Base-by-base conservation (phyloP, 2,329 filamentous ascomycete genomes). In the Fusarium illudens region DNA sequence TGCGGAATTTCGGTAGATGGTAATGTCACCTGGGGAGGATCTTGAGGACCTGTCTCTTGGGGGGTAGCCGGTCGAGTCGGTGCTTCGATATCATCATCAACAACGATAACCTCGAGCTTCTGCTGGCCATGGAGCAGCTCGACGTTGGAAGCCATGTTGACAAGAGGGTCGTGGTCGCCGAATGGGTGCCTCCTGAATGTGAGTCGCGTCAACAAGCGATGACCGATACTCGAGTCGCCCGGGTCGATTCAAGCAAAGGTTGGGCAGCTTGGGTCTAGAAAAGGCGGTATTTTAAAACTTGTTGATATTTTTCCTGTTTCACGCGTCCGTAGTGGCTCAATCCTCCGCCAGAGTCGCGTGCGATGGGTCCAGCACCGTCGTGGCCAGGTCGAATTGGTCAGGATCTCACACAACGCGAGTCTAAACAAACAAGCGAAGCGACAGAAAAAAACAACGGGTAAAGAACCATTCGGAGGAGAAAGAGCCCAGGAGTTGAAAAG, bases 1-100 rank as follows among this genome's bases (percentile, higher is more conserved):
- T 79, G 80, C 3, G 86, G 83, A 7, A 79, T 80, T 71, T 87
- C 85, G n/a, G 86, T 89, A 2, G 85, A 86, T 11, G 84, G 84
- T n/a, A 89, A 78, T 19, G 85, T 86, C 33, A 82, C 79, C 64
- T 88, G 86, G 15, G 86, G 87, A 9, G 79, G 79, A 25, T 76
- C 72, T 25, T 73, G 71, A 12, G 73, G 74, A 15, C 67, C 75
- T 10, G 60, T 60, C 48, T 79, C 75, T 27, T 72, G 72, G 20
- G 77, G 78, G 2, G 77, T 79, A 5, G 68, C 66, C 10, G 76
- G 76, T 33, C 63, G 71, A 48, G 75, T 73, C 12, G 77, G 75
- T 33, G 78, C 81, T 32, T 74, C 72, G 33, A 78, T 37, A 9
- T 76, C 75, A 37, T 80, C 76, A 62, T 64, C 68, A 39, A 67